phyloP scores from a whole-genome alignment of 2,329 filamentous ascomycete genomes.

The Madurella fahalii region DNA sequence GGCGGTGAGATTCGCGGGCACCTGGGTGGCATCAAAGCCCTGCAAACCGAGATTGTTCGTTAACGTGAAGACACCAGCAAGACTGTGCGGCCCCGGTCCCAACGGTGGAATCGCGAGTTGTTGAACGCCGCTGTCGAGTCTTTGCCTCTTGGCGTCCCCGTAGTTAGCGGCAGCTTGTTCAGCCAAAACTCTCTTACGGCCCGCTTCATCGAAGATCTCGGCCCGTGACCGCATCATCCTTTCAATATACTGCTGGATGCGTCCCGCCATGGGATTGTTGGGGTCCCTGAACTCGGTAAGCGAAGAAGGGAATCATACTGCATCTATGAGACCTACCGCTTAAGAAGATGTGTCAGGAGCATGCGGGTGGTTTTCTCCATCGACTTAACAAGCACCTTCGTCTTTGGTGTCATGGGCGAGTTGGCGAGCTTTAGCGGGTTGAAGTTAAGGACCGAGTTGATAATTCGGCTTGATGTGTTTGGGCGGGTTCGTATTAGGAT shows the following conservation, averaged over 20 bases:
- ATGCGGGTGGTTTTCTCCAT: conserved; percentile 92
- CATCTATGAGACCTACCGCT: conserved; percentile 52
- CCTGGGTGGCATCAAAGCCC: conserved; percentile 75
- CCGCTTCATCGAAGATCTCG: conserved; percentile 75
- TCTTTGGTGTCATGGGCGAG: conserved; percentile 70
- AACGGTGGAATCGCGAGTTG: conserved; percentile 62
- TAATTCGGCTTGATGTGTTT: conserved; percentile 75
- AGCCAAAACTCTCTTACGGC: conserved; percentile 70
- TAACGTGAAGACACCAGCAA: conserved; percentile 82
- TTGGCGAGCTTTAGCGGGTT: conserved; percentile 81
- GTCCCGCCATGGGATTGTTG: conserved; percentile 66
- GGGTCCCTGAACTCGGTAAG: conserved; percentile 59
- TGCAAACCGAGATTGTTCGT: conserved; percentile 70
- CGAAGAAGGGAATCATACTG: not conserved
- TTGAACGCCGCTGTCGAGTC: conserved; percentile 50
- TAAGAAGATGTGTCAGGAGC: conserved; percentile 76
- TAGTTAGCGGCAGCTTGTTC: conserved; percentile 67
- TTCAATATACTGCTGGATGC: conserved; percentile 85
- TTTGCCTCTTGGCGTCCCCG: conserved; percentile 79
- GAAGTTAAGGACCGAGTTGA: conserved; percentile 83
- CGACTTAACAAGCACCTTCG: conserved; percentile 79
- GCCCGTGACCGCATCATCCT: conserved; percentile 72
- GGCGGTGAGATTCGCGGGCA: conserved; percentile 71
- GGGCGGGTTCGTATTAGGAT: conserved; percentile 78
- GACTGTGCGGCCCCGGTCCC: conserved; percentile 69